Base-by-base conservation (phyloP, 129 eudicot species). In the Erigeron canadensis region DNA sequence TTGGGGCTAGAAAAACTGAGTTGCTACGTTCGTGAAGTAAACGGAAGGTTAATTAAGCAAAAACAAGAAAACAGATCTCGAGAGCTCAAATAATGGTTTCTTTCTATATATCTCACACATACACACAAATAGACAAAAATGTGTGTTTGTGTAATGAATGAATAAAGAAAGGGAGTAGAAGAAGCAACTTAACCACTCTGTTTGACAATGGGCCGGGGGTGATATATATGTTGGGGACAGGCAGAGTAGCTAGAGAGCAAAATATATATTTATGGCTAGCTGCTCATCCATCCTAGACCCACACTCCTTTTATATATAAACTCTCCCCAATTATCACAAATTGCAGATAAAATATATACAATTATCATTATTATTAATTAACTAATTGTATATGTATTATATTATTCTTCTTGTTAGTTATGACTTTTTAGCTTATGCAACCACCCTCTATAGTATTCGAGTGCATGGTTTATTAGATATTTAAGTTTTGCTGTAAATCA, bases 31-130 rank as follows among this genome's bases (percentile, higher is more conserved):
- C 82, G 84, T 85, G 53, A 81, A 81, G 86, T 76, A 45, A 78
- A 78, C 82, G 84, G 86, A 73, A 72, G 61, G 75, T 76, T 67
- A 65, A 45, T 22, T 40, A 43, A 57, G 23, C 40, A 63, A 57
- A 75, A 69, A n/a, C 75, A 69, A 61, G 34, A 63, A 58, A 75
- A 45, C 88, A 77, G 82, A 84, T 84, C 88, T 84, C 88, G 48
- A 83, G 43, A 83, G 43, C n/a, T n/a, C n/a, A n/a, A 69, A 4
- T 50, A 40, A 22, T 51, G 40, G 61, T 53, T 65, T 63, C 61
- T 59, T 10, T 18, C n/a, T n/a, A n/a, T n/a, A 18, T 22, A 6
- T 40, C 71, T 37, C 74, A 41, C 55, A 47, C 62, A 70, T 42
- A 50, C 22, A 56, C 51, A 71, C 38, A 43, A 6, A 4, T 42